Base-by-base conservation (phyloP, 805 yeast species). In the Kazachstania kunashirensis region DNA sequence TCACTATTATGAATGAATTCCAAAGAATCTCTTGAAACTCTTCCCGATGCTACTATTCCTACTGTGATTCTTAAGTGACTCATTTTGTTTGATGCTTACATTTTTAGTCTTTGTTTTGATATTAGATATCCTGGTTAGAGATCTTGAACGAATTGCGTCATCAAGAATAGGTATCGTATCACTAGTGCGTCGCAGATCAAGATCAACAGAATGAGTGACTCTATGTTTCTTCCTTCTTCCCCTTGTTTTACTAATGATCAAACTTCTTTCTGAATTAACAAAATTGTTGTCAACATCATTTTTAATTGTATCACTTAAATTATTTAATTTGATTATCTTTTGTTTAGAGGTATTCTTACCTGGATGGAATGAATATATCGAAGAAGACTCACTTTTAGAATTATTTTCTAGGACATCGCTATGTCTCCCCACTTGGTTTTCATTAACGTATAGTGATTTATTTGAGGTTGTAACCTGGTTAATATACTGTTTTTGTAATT, bases 321-420 rank as follows among this genome's bases (percentile, higher is more conserved):
- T 30, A n/a, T 21, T 19, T 10, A 30, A 19, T 2, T n/a, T 12
- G 10, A 30, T 30, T 11, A 30, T 12, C 14, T 10, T 19, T 7
- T 14, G 33, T 3, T 30, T 16, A 8, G 4, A 14, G 2, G 9
- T n/a, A 6, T 30, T 19, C 12, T 19, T 11, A 5, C 6, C 16
- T n/a, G 33, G 24, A 14, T 30, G 33, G 20, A 13, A 30, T 12
- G 33, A 30, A 9, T 30, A 30, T n/a, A 30, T 19, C 6, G 33
- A 30, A 19, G 33, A 30, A 1, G 25, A 13, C 12, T 30, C 33
- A 14, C 33, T 30, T 6, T n/a, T 30, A 10, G 20, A 30, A n/a
- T 17, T 30, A 20, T 30, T 15, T 13, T n/a, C n/a, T n/a, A n/a
- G n/a, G n/a, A n/a, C n/a, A n/a, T n/a, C n/a, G n/a, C n/a, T n/a